Conservation (phyloP, 1,139 yeast genomes). For the Saccharomyces hybrid region DNA sequence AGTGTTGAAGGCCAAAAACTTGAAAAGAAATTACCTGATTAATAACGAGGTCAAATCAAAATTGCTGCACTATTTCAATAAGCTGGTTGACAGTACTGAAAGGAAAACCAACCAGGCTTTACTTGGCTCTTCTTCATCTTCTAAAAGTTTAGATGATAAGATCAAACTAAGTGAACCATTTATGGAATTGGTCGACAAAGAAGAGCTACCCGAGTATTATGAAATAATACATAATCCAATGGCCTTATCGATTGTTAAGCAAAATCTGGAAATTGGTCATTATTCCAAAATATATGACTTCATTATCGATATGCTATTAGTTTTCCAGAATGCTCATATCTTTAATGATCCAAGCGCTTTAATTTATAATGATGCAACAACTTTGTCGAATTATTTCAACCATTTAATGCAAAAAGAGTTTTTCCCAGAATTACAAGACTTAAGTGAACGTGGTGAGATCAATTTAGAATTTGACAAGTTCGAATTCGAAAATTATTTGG, state of each 20-base stretch:
- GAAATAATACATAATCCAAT: conserved; percentile 50
- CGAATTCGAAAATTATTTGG: conserved; percentile 26
- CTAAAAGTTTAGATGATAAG: conserved; percentile 19
- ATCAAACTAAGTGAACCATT: conserved; percentile 47
- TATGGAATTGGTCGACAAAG: conserved; percentile 48
- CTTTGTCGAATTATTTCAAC: conserved; percentile 32
- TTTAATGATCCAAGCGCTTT: conserved; percentile 51
- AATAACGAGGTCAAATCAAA: conserved; percentile 25
- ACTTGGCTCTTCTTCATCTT: conserved; percentile 9
- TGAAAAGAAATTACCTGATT: conserved; percentile 27
- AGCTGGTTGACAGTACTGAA: conserved; percentile 37
- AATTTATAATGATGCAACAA: conserved; percentile 50
- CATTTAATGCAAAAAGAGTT: conserved; percentile 21
- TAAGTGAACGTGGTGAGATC: conserved; percentile 29
- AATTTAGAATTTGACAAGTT: conserved; percentile 26
- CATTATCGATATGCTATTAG: conserved; percentile 41
- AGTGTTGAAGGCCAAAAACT: conserved; percentile 30
- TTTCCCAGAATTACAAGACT: conserved; percentile 26
- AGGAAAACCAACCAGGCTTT: conserved; percentile 30
- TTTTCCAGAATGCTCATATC: conserved; percentile 51
- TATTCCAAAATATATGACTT: conserved; percentile 44
- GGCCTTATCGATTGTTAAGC: conserved; percentile 43
- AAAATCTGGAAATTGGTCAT: conserved; percentile 38
- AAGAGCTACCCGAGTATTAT: conserved; percentile 53
- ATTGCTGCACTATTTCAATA: conserved; percentile 31